These are phyloP conservation scores for Auricularia sp. DNA, from an alignment of 768 basidiomycete species.

Conservation along the genomic window DNA sequence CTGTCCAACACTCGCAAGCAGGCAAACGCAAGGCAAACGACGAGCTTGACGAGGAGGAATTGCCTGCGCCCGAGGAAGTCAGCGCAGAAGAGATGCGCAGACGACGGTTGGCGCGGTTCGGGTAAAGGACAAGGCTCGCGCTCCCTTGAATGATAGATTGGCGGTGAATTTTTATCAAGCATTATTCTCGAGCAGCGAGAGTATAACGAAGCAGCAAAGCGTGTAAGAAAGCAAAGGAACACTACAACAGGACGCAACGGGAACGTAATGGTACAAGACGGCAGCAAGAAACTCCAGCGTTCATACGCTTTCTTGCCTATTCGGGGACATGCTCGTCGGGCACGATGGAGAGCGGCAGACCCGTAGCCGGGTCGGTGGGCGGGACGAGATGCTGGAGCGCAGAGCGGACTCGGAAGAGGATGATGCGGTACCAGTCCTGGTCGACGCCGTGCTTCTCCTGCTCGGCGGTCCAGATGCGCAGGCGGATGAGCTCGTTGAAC, in stretches of 20 bases:
- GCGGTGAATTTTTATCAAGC: too few relatives aligned
- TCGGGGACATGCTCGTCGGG: not conserved
- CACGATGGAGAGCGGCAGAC: not conserved
- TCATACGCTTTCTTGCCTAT: not conserved
- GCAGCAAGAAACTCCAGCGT: too few relatives aligned
- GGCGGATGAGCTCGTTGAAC: conserved; percentile 67
- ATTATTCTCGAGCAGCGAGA: too few relatives aligned
- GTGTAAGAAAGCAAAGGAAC: too few relatives aligned
- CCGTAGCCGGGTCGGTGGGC: not conserved
- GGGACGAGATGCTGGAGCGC: conserved; percentile 24
- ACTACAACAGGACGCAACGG: too few relatives aligned
- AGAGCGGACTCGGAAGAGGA: conserved; percentile 68
- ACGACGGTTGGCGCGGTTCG: conserved; percentile 10
- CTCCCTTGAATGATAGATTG: too few relatives aligned
- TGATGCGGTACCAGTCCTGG: conserved; percentile 80
- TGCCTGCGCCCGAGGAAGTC: conserved; percentile 9
- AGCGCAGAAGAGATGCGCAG: conserved; percentile 15
- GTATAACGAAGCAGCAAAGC: too few relatives aligned
- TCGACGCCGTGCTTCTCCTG: conserved; percentile 77
- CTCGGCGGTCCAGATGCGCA: conserved; percentile 65
- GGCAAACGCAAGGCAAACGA: conserved; percentile 2
- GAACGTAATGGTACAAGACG: too few relatives aligned
- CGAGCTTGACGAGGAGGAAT: not conserved
- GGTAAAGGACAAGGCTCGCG: not conserved
- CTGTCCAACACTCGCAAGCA: not conserved